phyloP scores from a whole-genome alignment of 164 flowering plant genomes.

The Chloranthus sessilifolius region DNA sequence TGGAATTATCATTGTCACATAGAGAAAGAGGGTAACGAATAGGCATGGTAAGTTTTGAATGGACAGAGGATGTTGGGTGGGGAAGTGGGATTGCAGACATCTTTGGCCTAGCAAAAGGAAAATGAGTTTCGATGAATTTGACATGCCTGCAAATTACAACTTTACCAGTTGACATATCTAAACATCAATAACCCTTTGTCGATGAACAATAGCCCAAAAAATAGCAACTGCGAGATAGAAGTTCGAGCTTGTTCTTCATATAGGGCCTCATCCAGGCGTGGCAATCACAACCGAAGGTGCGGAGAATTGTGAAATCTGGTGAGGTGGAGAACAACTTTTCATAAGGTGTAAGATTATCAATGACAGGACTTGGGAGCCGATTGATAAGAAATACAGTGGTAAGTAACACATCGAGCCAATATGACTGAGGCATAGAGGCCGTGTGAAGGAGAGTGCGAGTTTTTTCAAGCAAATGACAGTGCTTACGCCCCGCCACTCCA shows the following conservation, averaged over 20 bases:
- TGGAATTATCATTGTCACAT: not conserved
- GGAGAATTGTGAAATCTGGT: not conserved
- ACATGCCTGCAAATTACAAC: not conserved
- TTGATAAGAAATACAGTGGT: slow-evolving; percentile 1
- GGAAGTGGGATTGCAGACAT: not conserved
- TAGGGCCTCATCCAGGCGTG: not conserved
- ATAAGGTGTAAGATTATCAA: not conserved
- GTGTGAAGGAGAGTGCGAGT: not conserved
- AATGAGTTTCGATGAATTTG: not conserved
- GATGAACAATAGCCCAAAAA: not conserved
- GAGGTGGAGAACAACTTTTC: not conserved
- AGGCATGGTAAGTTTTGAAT: not conserved
- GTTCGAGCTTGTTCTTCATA: not conserved
- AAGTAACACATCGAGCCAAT: not conserved
- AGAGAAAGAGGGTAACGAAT: not conserved
- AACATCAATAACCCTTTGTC: not conserved
- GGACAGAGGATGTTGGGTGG: not conserved
- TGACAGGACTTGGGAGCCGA: not conserved
- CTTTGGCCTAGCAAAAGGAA: slow-evolving; percentile 1
- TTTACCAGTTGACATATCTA: not conserved
- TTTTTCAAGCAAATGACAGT: too few relatives aligned
- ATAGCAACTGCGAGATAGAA: not conserved
- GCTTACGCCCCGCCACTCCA: too few relatives aligned
- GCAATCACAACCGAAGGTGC: not conserved
- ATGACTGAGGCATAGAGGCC: not conserved